Evolutionary conservation across 192 early-diverging fungal species (phyloP), one percentile per base, ranked within the genome.

Genomic region (Coemansia sp.): DNA sequence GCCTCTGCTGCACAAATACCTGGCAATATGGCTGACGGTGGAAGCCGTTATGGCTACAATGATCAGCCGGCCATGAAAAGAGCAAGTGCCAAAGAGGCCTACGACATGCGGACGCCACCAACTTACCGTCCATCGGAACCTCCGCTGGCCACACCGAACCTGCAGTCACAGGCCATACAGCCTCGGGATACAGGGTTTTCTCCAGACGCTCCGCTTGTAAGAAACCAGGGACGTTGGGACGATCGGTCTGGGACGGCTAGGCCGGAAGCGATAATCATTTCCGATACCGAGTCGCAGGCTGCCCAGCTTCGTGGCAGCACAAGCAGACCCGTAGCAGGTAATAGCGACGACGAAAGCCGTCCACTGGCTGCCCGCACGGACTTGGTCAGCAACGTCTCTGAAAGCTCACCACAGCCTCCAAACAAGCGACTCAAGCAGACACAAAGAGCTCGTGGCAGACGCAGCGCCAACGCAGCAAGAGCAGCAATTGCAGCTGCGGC

Each of bases 321-420:
- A 5, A 57, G 48, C 1, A 32, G 44, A 12, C 21, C 41, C 11
- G 57, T 37, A 19, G 66, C 61, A n/a, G 47, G 39, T 15, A 50
- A 64, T 56, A 64, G 67, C 42, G 79, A 72, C 40, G 79, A 82
- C 12, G 77, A 74, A 40, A 63, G 67, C 62, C 71, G 61, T 19
- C 79, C 74, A 7, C 62, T 82, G 39, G 74, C 65, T 23, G 42
- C 40, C 12, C 78, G 69, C 15, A 50, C 64, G 6, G 57, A 63
- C 52, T 7, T 67, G 32, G 45, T 19, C 42, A 53, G 56, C 44
- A 44, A 42, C 41, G 21, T 59, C 5, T 47, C 32, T 18, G 71
- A 53, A 4, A 64, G 21, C 4, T 42, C 64, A 9, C 45, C 52
- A 16, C 62, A 67, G 43, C 71, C 71, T 8, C 52, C 76, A 11